phyloP scores from a whole-genome alignment of 1,139 yeast genomes.

The Diutina scorzettiae region DNA sequence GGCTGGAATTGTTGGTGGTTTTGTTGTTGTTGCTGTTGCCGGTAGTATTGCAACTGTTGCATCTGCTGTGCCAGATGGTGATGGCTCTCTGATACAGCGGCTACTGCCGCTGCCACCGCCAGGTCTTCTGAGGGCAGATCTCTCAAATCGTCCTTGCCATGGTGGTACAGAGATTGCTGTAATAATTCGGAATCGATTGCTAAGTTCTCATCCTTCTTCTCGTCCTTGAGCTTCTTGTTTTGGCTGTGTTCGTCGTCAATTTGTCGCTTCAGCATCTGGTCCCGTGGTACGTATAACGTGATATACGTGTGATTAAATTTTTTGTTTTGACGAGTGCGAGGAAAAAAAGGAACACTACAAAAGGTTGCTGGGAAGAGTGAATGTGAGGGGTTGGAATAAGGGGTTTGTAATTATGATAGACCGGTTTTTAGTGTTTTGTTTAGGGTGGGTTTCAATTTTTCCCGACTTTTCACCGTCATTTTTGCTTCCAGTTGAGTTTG shows the following conservation, averaged over 20 bases:
- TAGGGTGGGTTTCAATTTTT: too few species aligned
- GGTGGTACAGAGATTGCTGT: slow-evolving; percentile 25
- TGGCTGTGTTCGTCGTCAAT: slow-evolving; percentile 11
- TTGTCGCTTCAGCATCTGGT: slow-evolving; percentile 15
- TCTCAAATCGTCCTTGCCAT: slow-evolving; percentile 11
- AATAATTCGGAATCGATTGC: slow-evolving; percentile 39
- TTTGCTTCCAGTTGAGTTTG: too few species aligned
- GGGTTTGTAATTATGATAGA: too few species aligned
- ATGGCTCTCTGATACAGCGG: slow-evolving; percentile 11
- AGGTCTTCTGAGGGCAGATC: slow-evolving; percentile 11
- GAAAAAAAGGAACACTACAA: too few species aligned
- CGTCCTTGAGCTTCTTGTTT: slow-evolving; percentile 17
- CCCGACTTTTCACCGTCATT: too few species aligned
- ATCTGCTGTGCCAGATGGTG: slow-evolving; percentile 15
- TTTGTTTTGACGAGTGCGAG: too few species aligned
- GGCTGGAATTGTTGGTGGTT: slow-evolving; percentile 15
- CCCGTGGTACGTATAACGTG: background rate
- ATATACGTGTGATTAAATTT: background rate
- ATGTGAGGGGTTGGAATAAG: too few species aligned
- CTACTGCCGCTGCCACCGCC: slow-evolving; percentile 17
- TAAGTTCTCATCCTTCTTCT: slow-evolving; percentile 22
- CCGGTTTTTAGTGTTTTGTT: too few species aligned
- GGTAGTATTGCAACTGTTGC: slow-evolving; percentile 22
- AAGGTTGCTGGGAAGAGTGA: too few species aligned
- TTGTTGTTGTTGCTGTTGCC: slow-evolving; percentile 14